Evolutionary conservation across 768 basidiomycete genomes (phyloP).

Genomic region (Russula compacta): DNA sequence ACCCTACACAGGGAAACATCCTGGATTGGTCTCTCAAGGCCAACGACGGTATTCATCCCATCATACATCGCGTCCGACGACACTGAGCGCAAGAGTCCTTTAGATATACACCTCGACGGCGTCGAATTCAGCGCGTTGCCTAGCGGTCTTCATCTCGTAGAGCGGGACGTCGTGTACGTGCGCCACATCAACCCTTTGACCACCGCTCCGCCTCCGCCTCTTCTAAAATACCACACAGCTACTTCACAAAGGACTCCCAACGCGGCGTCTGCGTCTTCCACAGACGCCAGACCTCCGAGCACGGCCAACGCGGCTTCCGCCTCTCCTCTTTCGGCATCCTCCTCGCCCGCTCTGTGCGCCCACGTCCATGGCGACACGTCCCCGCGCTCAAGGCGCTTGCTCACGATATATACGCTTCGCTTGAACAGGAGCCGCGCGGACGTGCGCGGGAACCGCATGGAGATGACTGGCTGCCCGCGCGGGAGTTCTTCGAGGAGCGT

Average conservation of each 20-base stretch:
- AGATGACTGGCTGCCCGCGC: constrained; percentile 56
- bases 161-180: constrained; percentile 69
- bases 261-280: constrained; percentile 71
- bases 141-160: constrained; percentile 72
- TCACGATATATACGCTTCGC: constrained; percentile 40
- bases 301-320: constrained; percentile 70
- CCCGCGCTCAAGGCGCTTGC: constrained; percentile 53
- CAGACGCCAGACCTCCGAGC: constrained; percentile 55
- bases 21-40: constrained; percentile 74
- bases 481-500: constrained; percentile 56
- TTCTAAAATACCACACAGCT: constrained; percentile 32
- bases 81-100: background rate
- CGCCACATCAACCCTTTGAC: background rate
- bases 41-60: constrained; percentile 42
- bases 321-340: constrained; percentile 72
- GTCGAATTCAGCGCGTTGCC: constrained; percentile 78
- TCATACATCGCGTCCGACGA: background rate
- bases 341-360: constrained; percentile 51
- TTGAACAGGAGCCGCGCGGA: constrained; percentile 17
- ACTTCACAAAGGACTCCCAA: constrained; percentile 61
- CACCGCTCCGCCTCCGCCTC: background rate
- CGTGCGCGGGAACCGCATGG: constrained; percentile 34
- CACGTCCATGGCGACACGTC: constrained; percentile 72
- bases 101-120: constrained; percentile 58
- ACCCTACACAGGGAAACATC: constrained; percentile 71